A percentile compares a stretch with the other conserved stretches of the same genome.
phyloP scores from a whole-genome alignment of 2,329 filamentous ascomycete species.

The Spiromastix sp. region DNA sequence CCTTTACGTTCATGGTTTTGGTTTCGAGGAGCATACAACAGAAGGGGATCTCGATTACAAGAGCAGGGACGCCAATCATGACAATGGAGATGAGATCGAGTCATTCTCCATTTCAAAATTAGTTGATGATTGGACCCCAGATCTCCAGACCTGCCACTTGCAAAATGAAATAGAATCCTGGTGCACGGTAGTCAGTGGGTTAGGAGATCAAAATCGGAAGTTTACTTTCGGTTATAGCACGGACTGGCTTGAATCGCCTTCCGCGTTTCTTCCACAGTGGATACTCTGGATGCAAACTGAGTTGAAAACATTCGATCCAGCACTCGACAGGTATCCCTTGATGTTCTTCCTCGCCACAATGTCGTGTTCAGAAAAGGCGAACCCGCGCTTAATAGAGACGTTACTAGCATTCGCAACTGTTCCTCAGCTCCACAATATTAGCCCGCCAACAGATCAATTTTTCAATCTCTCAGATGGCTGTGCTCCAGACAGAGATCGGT shows the following conservation, averaged over 20 bases:
- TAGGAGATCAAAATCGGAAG: neutral
- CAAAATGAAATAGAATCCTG: constrained; percentile 14
- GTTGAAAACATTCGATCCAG: constrained; percentile 7
- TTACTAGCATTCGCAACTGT: constrained; percentile 22
- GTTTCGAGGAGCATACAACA: neutral
- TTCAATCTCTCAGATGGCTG: constrained; percentile 13
- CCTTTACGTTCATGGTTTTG: neutral
- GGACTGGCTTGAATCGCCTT: constrained; percentile 10
- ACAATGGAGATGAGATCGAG: neutral
- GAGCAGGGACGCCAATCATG: constrained; percentile 7
- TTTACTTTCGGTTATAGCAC: constrained; percentile 10
- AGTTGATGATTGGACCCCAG: constrained; percentile 1
- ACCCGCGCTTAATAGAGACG: constrained; percentile 17
- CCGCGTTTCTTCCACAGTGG: constrained; percentile 9
- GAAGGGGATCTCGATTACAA: constrained; percentile 5
- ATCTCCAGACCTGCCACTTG: constrained; percentile 5
- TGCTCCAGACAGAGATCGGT: neutral
- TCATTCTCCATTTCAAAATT: neutral
- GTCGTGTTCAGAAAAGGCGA: constrained; percentile 13
- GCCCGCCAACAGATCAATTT: constrained; percentile 3
- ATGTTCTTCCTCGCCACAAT: constrained; percentile 21
- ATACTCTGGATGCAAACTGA: constrained; percentile 16
- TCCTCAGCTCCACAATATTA: constrained; percentile 8
- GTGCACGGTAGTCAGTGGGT: constrained; percentile 6
- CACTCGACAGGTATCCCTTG: constrained; percentile 16